Base-by-base conservation (phyloP, 495 filamentous ascomycete genomes). In the Aspergillus egyptiacus region DNA sequence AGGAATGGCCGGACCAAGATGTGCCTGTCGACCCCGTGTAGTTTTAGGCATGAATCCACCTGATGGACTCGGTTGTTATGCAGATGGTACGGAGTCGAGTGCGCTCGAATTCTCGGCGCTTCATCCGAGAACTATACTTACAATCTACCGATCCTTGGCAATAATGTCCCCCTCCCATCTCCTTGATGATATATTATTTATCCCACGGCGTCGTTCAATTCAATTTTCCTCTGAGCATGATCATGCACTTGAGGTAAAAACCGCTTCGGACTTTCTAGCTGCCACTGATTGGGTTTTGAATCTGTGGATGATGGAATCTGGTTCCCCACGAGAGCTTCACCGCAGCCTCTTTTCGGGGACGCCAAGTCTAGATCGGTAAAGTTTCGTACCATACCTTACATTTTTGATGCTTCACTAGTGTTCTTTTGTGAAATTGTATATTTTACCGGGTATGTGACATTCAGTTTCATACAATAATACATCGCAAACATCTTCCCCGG, bases 341-440 rank as follows among this genome's bases (percentile, higher is more conserved):
- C 68, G 68, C 64, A 70, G 60, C 38, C 68, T 69, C 58, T 61
- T 66, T 70, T 66, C 51, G 67, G 67, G 54, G 31, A 27, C 20
- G 36, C 33, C n/a, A 30, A 22, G 47, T 46, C 47, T 39, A n/a
- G 51, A 31, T 23, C 0, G 2, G 39, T 51, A 25, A 2, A 17
- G 40, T 52, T 19, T 9, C 33, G 41, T 25, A 52, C 40, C 50
- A 39, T 56, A 56, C 55, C 22, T 49, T 46, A 46, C 18, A 9
- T 44, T 20, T 17, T 10, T n/a, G n/a, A n/a, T n/a, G n/a, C n/a
- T n/a, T n/a, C n/a, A n/a, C n/a, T n/a, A n/a, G n/a, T n/a, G n/a
- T n/a, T 42, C 27, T 15, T 31, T 24, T 20, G 11, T 17, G 19
- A 14, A 13, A 2, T n/a, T 37, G 6, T 17, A 14, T 34, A 9